Conservation (phyloP, 2,329 filamentous ascomycete genomes). For the Fusarium drepaniforme region DNA sequence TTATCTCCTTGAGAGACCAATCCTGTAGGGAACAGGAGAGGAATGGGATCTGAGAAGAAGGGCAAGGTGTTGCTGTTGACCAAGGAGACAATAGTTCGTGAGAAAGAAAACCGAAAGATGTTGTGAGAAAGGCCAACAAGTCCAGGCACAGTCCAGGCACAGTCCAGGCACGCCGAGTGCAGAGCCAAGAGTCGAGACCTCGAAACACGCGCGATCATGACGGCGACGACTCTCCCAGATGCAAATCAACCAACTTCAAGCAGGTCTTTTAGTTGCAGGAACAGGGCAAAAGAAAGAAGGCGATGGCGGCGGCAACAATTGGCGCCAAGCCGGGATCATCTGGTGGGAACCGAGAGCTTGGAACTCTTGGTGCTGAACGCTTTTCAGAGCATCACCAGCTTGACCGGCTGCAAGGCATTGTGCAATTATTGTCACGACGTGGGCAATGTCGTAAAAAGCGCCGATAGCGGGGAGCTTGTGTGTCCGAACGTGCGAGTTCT, state of each 20-base stretch:
- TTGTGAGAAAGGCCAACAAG: background rate
- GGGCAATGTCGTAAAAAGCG: background rate
- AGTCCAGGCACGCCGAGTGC: slow-evolving; percentile 16
- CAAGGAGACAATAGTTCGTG: background rate
- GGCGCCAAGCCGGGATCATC: slow-evolving; percentile 33
- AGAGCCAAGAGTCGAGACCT: slow-evolving; percentile 6
- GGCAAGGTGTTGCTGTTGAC: background rate
- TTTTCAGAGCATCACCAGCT: background rate
- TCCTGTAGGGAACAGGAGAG: background rate
- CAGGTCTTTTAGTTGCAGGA: slow-evolving; percentile 25
- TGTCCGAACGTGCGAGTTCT: background rate
- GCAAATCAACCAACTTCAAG: slow-evolving; percentile 11
- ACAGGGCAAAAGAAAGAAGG: slow-evolving; percentile 10
- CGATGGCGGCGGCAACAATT: slow-evolving; percentile 14
- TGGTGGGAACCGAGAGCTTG: slow-evolving; percentile 29
- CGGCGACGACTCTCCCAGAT: slow-evolving; percentile 14
- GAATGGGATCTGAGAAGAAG: background rate
- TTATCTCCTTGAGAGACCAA: background rate
- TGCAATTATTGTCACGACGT: background rate
- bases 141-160: slow-evolving; percentile 8
- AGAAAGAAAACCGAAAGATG: background rate
- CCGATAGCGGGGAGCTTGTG: background rate
- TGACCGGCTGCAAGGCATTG: background rate
- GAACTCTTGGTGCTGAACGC: background rate
- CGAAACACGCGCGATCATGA: slow-evolving; percentile 8